Evolutionary conservation across 177 flowering plant genomes (phyloP).

Genomic region (Telopea speciosissima): DNA sequence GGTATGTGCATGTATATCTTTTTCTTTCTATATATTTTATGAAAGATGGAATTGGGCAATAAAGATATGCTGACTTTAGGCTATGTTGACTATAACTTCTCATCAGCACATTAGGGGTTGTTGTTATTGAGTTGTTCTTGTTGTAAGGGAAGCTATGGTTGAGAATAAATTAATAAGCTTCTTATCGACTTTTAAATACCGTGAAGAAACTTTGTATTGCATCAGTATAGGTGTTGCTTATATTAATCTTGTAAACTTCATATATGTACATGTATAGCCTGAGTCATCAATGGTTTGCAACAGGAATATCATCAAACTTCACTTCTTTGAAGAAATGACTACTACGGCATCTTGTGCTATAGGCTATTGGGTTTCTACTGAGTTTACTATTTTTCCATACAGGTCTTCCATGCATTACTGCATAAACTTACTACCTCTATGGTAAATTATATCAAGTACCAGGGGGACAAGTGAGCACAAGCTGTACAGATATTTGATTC

Average conservation of each 20-base stretch:
- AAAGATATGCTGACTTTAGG: background rate
- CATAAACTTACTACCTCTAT: slow-evolving; percentile 79
- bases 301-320: background rate
- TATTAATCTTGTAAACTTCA: background rate
- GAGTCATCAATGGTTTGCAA: background rate
- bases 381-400: slow-evolving; percentile 3
- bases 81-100: too few species aligned
- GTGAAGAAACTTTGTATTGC: background rate
- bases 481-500: slow-evolving; percentile 97
- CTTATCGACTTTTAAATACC: background rate
- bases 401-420: slow-evolving; percentile 89
- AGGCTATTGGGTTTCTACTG: background rate
- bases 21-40: background rate
- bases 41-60: background rate
- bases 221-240: background rate
- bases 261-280: too few species aligned
- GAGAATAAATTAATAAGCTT: too few species aligned
- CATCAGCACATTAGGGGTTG: too few species aligned
- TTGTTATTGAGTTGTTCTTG: too few species aligned
- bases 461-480: slow-evolving; percentile 92
- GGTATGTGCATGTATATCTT: too few species aligned
- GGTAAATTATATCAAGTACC: slow-evolving; percentile 81
- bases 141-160: background rate
- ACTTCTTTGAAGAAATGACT: background rate
- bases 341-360: background rate